Evolutionary conservation across 1,284 basidiomycete species (phyloP).

Genomic region (Gymnopus androsaceus): DNA sequence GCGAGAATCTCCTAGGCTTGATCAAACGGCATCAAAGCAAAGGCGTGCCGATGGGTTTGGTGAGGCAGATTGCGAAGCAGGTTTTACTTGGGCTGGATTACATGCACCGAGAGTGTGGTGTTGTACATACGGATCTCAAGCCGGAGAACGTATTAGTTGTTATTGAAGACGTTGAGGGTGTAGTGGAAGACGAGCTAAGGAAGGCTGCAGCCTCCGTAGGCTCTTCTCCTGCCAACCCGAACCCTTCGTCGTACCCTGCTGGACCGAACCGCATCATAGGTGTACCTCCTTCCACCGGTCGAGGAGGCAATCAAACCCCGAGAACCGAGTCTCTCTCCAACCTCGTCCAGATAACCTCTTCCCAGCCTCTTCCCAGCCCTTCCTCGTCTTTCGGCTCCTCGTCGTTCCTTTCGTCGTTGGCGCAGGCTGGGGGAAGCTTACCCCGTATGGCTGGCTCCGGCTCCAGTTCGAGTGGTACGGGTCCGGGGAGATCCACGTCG

Average conservation of each 20-base stretch:
- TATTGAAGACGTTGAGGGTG: conserved; percentile 96
- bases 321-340: conserved; percentile 87
- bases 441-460: too few species aligned
- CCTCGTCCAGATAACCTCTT: conserved; percentile 91
- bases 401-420: conserved; percentile 40
- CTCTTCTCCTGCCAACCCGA: not conserved
- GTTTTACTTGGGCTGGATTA: conserved; percentile 95
- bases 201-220: not conserved
- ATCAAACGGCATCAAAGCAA: conserved; percentile 96
- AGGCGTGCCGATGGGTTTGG: conserved; percentile 92
- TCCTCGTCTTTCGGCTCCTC: conserved; percentile 68
- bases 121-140: conserved; percentile 97
- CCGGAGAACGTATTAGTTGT: conserved; percentile 97
- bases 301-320: conserved; percentile 97
- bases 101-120: conserved; percentile 95
- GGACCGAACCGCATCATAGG: conserved; percentile 76
- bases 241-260: not conserved
- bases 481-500: too few species aligned
- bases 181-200: conserved; percentile 87
- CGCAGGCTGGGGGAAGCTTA: not conserved
- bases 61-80: conserved; percentile 97
- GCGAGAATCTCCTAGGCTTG: conserved; percentile 96
- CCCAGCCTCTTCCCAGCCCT: conserved; percentile 87
- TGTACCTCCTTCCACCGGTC: conserved; percentile 92
- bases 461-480: too few species aligned